Evolutionary conservation across 768 basidiomycete species (phyloP), one percentile per base, ranked within the genome.

Genomic region (Boletellus ananas): DNA sequence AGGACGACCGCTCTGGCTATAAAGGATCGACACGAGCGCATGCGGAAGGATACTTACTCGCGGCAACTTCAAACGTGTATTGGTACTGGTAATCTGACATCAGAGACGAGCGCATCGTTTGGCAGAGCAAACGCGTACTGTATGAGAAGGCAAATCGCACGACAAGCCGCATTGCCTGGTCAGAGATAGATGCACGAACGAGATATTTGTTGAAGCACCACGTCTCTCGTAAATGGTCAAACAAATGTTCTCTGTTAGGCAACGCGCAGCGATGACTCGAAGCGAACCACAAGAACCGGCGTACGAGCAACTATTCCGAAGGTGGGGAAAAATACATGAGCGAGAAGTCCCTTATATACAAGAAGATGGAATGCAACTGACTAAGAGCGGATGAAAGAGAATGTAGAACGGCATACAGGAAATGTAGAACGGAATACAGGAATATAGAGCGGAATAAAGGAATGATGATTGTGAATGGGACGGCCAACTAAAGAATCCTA

Each of bases 131-230:
- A 55, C n/a, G n/a, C 74, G 52, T 58, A 81, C 80, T 34, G 70
- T 72, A 50, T 80, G 79, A 2, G 81, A 72, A 11, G 81, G 81
- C 18, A 83, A 74, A 58, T 84, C 83, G 56, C 83, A 84, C n/a
- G 78, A 74, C 10, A 83, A 60, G 9, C 81, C 80, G 7, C 8
- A 34, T 18, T 18, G 6, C 6, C 7, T 14, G 14, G 14, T 8
- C 16, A 4, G 38, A 31, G 17, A 44, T 6, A 17, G 13, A 44
- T 38, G 59, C 42, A 79, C 51, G 51, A 54, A 54, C 79, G 5
- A 79, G 79, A 59, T 82, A 83, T 49, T 62, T 72, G 50, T 82
- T 83, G 9, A 68, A 64, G 55, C 70, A 77, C 84, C 84, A 86
- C 3, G 81, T 77, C 2, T 78, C 48, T 86, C 84, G 59, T 83